Base-by-base conservation (phyloP, 2,329 filamentous ascomycete genomes). In the Aspergillus novoparasiticus region DNA sequence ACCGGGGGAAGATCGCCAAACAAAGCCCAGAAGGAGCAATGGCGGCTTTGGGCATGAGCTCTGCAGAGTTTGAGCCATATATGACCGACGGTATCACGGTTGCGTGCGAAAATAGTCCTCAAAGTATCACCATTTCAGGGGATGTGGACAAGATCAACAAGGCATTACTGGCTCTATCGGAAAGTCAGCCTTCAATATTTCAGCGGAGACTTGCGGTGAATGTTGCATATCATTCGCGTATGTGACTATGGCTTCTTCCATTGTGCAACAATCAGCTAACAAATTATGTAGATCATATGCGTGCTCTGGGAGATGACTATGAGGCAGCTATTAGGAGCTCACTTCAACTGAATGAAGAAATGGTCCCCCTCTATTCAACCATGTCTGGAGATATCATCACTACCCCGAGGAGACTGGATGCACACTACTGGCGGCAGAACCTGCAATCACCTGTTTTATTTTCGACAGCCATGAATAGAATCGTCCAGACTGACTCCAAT, bases 31-130 rank as follows among this genome's bases (percentile, higher is more conserved):
- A 62, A 19, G 63, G 67, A 6, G 63, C 57, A 16, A 73, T 74
- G 72, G 26, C 68, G 30, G 71, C 70, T 14, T 67, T 64, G 19
- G 69, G 68, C 14, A 21, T 72, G 6, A 57, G 60, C 2, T 48
- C 58, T 12, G 57, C 50, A 16, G 55, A 58, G 10, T 61, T 59
- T 4, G 23, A 53, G 46, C 34, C n/a, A 60, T 39, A 50, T 72
- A 28, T 58, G 59, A 36, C 21, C 11, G 14, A 32, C 46, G 51
- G 48, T 21, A 19, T 71, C 4, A 58, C 60, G 1, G 66, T 78
- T 4, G 80, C 78, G 1, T 82, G 79, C 56, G 68, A 77, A 34
- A 82, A 82, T 64, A 76, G 73, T 3, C 76, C 76, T 0, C 58
- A 62, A 1, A 78, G 72, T 36, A 70, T 80, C 0, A 82, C 43